Evolutionary conservation across 371 early-diverging fungal genomes (phyloP), one percentile per base, ranked within the genome.

Genomic region (Rhizomucor pusillus): DNA sequence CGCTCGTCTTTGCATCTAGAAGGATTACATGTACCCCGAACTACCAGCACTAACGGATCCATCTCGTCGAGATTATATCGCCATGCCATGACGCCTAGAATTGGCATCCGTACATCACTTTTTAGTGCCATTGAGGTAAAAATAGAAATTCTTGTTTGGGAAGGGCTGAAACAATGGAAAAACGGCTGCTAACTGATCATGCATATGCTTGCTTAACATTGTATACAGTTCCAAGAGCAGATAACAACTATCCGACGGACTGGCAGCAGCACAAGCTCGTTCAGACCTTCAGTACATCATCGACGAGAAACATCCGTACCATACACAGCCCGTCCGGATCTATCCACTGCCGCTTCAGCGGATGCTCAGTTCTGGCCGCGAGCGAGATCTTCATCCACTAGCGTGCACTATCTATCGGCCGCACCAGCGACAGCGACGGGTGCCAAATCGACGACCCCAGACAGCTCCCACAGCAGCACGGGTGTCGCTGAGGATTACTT

Each of bases 71-170:
- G 65, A 33, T 43, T 63, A 4, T 69, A 61, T 24, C 52, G 66
- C 18, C 71, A 65, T 54, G 59, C 71, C 5, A 63, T 73, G 55
- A 62, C 77, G 6, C 71, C 77, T 9, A 69, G 77, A 47, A 56
- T 77, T 12, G 77, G 77, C 20, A 71, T 77, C 33, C 57, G 77
- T 22, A 63, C 73, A 1, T 77, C 77, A 5, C 16, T 77, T 1
- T 73, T 73, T 51, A 62, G 69, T 35, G 77, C 77, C 1, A 77
- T 77, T 33, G 77, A 76, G 57, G 71, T 71, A 66, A 51, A 11
- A 12, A 43, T 16, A 18, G 25, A 14, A 24, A 10, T 52, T 19
- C 1, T 45, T n/a, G 35, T 50, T 50, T 37, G 14, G 14, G 11
- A 48, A 48, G 11, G 12, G 33, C 14, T 48, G 34, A 48, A 29